Base-by-base conservation (phyloP, 2,329 filamentous ascomycete genomes). In the Diaporthe sp. region DNA sequence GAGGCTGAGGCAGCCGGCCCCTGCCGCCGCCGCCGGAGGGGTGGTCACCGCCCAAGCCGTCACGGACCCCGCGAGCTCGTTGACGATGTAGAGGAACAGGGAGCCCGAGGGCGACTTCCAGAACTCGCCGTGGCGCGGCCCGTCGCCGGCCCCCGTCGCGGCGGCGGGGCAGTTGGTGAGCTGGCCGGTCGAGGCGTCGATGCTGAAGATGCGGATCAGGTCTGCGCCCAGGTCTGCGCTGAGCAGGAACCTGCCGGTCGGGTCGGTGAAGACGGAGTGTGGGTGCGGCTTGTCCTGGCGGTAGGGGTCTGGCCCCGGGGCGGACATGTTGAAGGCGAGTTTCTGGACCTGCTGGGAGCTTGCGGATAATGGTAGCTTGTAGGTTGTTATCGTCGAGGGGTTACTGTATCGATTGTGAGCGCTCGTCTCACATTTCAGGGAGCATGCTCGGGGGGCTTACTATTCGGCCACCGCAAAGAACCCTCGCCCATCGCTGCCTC, bases 211-310 rank as follows among this genome's bases (percentile, higher is more conserved):
- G 75, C 88, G 89, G 72, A 90, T 83, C 31, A 88, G 79, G 78
- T 91, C 89, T 7, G 88, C 87, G 47, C 89, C 89, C 3, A 91
- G 85, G 77, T 91, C 90, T 1, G 88, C 86, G 10, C 86, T 84
- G 1, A 91, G 81, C 31, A 91, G 79, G 79, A 86, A 90, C 51
- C 84, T 80, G 17, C 87, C 87, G 0, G 87, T 87, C 0, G 86
- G 88, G 76, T 88, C 89, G 15, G 84, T 81, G 78, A 88, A 85
- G 7, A 85, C 86, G 25, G 88, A 85, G 81, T 91, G 90, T 10
- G 89, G 89, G 78, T 91, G 90, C 8, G 89, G 85, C 7, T 85
- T 86, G 74, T 90, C 87, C 80, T 92, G 90, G n/a, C 90, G 87
- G 42, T 79, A 81, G 6, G 87, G 82, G 61, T 85, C 82, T 15